A percentile compares a stretch with the other conserved stretches of the same genome.
Evolutionary conservation across 2,329 filamentous ascomycete genomes (phyloP).

Genomic region (Apiospora phragmitis): DNA sequence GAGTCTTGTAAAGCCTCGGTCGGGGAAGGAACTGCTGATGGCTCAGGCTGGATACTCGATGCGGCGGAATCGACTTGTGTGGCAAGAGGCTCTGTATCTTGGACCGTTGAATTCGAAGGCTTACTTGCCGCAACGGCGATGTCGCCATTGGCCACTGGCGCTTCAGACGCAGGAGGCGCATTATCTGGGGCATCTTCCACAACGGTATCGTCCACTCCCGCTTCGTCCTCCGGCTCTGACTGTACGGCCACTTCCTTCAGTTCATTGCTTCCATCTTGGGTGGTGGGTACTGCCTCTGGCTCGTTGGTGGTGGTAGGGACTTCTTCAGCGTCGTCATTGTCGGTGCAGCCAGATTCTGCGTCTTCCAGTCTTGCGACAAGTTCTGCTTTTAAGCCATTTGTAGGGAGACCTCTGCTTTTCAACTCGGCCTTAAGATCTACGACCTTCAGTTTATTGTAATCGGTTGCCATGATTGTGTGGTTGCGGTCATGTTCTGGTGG

Average conservation of each 20-base stretch:
- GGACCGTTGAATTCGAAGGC: not conserved
- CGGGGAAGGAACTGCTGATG: not conserved
- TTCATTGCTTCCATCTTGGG: not conserved
- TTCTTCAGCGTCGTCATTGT: not conserved
- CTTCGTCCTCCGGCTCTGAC: conserved; percentile 18
- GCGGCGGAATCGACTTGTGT: not conserved
- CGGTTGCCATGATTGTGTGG: conserved; percentile 42
- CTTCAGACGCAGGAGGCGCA: not conserved
- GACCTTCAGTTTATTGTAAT: conserved; percentile 67
- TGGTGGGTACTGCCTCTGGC: not conserved
- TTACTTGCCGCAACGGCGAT: not conserved
- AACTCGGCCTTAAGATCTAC: conserved; percentile 74
- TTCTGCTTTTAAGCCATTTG: conserved; percentile 70
- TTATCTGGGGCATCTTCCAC: not conserved
- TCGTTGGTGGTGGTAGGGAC: not conserved
- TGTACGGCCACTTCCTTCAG: conserved; percentile 14
- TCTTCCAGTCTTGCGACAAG: conserved; percentile 64
- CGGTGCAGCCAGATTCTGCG: conserved; percentile 26
- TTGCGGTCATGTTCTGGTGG: not conserved
- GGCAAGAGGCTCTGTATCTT: not conserved
- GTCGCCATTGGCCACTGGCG: not conserved
- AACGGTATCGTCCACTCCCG: conserved; percentile 17
- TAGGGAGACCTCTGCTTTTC: conserved; percentile 68
- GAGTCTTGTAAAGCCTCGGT: conserved; percentile 11
- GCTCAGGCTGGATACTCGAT: not conserved